Conservation (phyloP, 768 basidiomycete species). For the Mycena floridula region DNA sequence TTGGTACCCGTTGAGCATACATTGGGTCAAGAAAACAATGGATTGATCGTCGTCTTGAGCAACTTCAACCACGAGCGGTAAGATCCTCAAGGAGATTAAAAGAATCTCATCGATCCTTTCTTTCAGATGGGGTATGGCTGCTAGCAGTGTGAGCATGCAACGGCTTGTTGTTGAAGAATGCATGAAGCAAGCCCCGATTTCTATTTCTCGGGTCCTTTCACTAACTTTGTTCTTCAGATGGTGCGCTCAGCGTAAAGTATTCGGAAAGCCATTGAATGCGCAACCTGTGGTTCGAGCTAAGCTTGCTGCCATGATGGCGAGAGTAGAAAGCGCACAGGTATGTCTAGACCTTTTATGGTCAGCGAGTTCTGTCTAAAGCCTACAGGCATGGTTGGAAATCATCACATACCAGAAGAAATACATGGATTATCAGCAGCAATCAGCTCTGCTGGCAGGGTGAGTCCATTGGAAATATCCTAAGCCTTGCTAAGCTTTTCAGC, state of each 20-base stretch:
- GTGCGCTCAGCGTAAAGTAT: conserved; percentile 82
- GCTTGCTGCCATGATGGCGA: conserved; percentile 73
- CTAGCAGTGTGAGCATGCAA: not conserved
- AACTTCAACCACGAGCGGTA: conserved; percentile 97
- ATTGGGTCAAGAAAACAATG: conserved; percentile 73
- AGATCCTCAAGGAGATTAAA: conserved; percentile 54
- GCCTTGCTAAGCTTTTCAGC: conserved; percentile 39
- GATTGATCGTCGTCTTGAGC: conserved; percentile 50
- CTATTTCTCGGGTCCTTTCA: not conserved
- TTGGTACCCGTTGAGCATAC: conserved; percentile 82
- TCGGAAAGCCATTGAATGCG: conserved; percentile 79
- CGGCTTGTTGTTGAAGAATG: conserved; percentile 33
- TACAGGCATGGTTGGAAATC: conserved; percentile 44
- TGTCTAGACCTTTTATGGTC: not conserved
- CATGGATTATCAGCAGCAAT: conserved; percentile 80
- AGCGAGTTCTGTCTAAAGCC: no score
- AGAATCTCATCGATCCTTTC: conserved; percentile 7
- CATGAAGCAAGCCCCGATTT: conserved; percentile 35
- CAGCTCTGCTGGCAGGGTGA: conserved; percentile 68
- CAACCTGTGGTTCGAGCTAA: conserved; percentile 88
- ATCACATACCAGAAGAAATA: conserved; percentile 84
- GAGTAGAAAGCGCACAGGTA: conserved; percentile 50
- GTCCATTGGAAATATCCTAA: conserved; percentile 1
- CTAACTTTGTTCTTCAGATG: conserved; percentile 42
- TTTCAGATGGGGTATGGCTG: not conserved